Base-by-base conservation (phyloP, 1,284 basidiomycete genomes). In the Gomphus bonarii region DNA sequence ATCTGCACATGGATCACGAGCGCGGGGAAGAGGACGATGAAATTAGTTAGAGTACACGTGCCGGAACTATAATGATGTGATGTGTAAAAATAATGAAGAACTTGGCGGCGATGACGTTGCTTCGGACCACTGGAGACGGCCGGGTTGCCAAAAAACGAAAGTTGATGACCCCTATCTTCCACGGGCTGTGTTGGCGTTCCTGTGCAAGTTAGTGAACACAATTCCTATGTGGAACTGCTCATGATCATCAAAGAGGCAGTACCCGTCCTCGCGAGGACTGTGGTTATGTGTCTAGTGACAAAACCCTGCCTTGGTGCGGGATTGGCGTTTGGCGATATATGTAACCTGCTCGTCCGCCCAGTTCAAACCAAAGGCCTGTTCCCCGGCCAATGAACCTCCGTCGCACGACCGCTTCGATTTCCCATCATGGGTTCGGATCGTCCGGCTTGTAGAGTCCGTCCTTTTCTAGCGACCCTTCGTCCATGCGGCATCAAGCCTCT, bases 1-100 rank as follows among this genome's bases (percentile, higher is more conserved):
- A 18, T 63, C 65, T 50, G 63, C 18, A 18, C 43, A 53, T 43
- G 38, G 38, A 6, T 16, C 38, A 14, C 51, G 51, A 33, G 51
- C 38, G 35, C 36, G 51, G 11, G 51, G 51, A 20, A 40, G 51
- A 43, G 51, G 38, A 53, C 36, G 51, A 14, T 53, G 40, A 53
- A 16, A 16, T 31, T 16, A 18, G n/a, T 30, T n/a, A n/a, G n/a
- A n/a, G n/a, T n/a, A n/a, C n/a, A n/a, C n/a, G n/a, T n/a, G n/a
- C n/a, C n/a, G n/a, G n/a, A n/a, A n/a, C n/a, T n/a, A n/a, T n/a
- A n/a, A n/a, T n/a, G n/a, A n/a, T n/a, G n/a, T n/a, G n/a, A n/a
- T n/a, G n/a, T n/a, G n/a, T n/a, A n/a, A n/a, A n/a, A n/a, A n/a
- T n/a, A n/a, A n/a, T 33, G 36, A 7, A 38, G 16, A 33, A 33